These are phyloP conservation scores for Penicillium bovifimosum DNA, from an alignment of 495 filamentous ascomycete genomes.

Conservation along the genomic window DNA sequence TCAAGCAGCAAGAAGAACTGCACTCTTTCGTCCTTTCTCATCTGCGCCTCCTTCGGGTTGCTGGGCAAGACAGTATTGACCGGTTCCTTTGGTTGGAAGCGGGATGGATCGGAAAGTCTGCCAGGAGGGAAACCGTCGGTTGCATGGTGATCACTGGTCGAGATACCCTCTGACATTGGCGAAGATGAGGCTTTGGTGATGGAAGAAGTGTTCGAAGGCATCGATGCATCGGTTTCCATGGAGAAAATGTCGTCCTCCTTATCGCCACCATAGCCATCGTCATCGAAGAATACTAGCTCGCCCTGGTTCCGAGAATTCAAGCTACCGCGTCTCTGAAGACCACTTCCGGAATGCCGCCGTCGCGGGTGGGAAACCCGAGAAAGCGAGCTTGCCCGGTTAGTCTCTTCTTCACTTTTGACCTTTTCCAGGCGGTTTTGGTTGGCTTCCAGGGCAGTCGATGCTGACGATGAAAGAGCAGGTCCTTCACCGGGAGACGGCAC, in stretches of 20 bases:
- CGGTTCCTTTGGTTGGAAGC: constrained; percentile 7
- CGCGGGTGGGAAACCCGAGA: constrained; percentile 29
- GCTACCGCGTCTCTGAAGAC: constrained; percentile 62
- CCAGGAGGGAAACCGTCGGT: constrained; percentile 1
- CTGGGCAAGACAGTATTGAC: constrained; percentile 40
- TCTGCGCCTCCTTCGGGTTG: constrained; percentile 79
- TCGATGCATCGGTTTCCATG: constrained; percentile 56
- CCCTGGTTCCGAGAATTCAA: constrained; percentile 54
- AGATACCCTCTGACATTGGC: constrained; percentile 1
- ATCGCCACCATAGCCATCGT: constrained; percentile 78
- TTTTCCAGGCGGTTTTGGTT: constrained; percentile 33
- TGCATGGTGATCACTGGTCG: not conserved
- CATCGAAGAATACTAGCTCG: constrained; percentile 78
- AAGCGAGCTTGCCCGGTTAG: constrained; percentile 30
- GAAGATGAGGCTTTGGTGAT: constrained; percentile 4
- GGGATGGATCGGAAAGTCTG: constrained; percentile 2
- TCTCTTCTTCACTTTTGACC: constrained; percentile 25
- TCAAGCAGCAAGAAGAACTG: constrained; percentile 95
- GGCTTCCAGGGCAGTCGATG: constrained; percentile 38
- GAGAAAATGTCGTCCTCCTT: constrained; percentile 68
- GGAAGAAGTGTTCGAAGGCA: constrained; percentile 7
- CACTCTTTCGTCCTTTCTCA: constrained; percentile 62
- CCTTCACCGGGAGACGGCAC: constrained; percentile 20
- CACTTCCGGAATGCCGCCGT: constrained; percentile 74
- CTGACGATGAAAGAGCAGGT: constrained; percentile 37